These are phyloP conservation scores for Fusarium coicis DNA, from an alignment of 2,329 filamentous ascomycete genomes.

Conservation along the genomic window DNA sequence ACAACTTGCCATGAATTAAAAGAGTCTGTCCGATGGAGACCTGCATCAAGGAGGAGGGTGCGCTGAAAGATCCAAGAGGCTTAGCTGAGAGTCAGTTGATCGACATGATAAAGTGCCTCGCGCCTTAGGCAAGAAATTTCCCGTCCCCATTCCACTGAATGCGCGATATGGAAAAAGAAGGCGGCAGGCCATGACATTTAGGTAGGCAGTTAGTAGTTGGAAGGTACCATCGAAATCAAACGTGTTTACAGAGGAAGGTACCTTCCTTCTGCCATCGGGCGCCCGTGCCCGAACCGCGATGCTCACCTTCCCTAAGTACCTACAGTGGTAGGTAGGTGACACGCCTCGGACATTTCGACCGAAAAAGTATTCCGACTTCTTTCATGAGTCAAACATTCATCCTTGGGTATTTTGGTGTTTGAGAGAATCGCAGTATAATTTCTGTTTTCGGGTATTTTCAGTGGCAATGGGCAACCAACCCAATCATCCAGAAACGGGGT, in stretches of 20 bases:
- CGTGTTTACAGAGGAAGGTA: constrained; percentile 4
- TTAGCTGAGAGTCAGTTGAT: background rate
- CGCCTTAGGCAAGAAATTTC: background rate
- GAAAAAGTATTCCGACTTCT: background rate
- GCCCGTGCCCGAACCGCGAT: background rate
- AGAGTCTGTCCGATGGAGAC: background rate
- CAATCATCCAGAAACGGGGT: background rate
- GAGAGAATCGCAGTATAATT: background rate
- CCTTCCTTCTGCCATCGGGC: background rate
- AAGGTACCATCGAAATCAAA: constrained; percentile 30
- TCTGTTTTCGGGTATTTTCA: background rate
- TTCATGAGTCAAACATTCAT: background rate
- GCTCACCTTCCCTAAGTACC: background rate
- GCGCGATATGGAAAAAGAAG: background rate
- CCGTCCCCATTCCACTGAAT: background rate
- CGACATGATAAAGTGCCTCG: background rate
- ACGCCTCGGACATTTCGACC: background rate
- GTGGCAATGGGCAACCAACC: background rate
- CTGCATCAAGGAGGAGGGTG: background rate
- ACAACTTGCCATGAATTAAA: background rate
- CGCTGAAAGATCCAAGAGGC: background rate
- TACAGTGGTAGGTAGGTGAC: background rate
- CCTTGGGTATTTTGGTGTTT: background rate
- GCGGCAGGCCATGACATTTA: constrained; percentile 6
- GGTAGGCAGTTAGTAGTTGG: background rate